Base-by-base conservation (phyloP, 73 alveolate species). In the Durusdinium trenchii region DNA sequence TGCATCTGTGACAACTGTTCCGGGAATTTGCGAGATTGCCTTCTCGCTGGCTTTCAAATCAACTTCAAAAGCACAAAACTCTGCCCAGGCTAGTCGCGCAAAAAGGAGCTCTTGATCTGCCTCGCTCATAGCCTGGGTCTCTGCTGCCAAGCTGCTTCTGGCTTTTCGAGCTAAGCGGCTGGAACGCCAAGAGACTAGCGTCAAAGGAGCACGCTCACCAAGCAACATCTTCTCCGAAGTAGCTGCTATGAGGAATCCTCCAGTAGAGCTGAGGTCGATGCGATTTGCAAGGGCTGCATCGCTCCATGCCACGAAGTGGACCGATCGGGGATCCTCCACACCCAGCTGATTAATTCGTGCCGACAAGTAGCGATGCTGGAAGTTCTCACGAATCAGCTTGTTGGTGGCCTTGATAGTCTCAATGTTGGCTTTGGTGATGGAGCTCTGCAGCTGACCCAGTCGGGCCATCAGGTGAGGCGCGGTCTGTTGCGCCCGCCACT, bases 281-380 rank as follows among this genome's bases (percentile, higher is more conserved):
- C 95, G 45, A 43, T 86, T 86, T 2, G 62, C 95, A 7, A 86
- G 54, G 1, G 95, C 95, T 0, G 95, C 95, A 61, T 86, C 95
- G 0, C 61, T 7, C 95, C 95, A 86, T 23, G 38, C 84, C 47
- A 86, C 84, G 69, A 86, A 86, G 16, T 7, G 12, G 12, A 79
- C 90, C 45, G 43, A 62, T 67, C 47, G 32, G 45, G 90, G 90
- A 7, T 79, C 90, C 20, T 32, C 30, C 46, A 76, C 86, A 7
- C 47, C 32, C 47, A 79, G 28, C 90, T 46, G 69, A 43, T 79
- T 79, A 32, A 79, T 47, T 46, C 67, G 40, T 6, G 67, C 46
- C 6, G 90, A 79, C 32, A 45, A 46, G 46, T 7, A 47, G 1
- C 90, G 40, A 30, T 79, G 62, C 30, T 43, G 69, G 6, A 46